Evolutionary conservation across 169 alveolate genomes (phyloP), one percentile per base, ranked within the genome.

Genomic region (Plasmodium inui): DNA sequence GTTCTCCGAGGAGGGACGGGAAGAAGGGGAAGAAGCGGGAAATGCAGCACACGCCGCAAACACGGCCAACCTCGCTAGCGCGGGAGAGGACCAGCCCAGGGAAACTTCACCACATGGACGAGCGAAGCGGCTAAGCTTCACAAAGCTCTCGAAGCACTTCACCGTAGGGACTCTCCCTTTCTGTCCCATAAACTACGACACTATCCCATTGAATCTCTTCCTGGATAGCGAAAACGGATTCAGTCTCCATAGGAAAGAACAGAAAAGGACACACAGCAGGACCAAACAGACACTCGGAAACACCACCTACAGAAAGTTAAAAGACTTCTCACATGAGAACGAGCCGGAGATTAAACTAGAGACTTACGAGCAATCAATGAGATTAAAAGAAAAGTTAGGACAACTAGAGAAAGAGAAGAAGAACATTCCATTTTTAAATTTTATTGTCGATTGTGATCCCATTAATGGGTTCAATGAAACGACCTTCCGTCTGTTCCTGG

Each of bases 401-500:
- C 55, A 88, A 78, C 39, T 78, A 7, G 94, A 88, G 32, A 55
- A 88, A 78, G 57, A 10, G 19, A 28, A 88, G 34, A 78, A 88
- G 57, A 50, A 88, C 46, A 50, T 88, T 30, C 39, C 57, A 22
- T 96, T 96, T 92, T 92, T 96, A 95, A 93, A 95, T 22, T 96
- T 96, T 80, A 95, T 96, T 26, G 79, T 96, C 14, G 97, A 96
- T 39, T 70, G 82, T 32, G 96, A 92, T 85, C 97, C 97, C 2
- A 6, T 61, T 26, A 82, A 96, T 57, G 97, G 97, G 67, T 96
- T 57, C 91, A 96, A 93, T 94, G 94, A 84, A 88, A 96, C 97
- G 26, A 95, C 97, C 70, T 93, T 80, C 50, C 93, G 94, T 91
- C 67, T 96, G 19, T 96, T 95, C 84, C 73, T 96, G 19, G 85